Evolutionary conservation across 1,284 basidiomycete genomes (phyloP).

Genomic region (Tetrapyrgos nigripes): DNA sequence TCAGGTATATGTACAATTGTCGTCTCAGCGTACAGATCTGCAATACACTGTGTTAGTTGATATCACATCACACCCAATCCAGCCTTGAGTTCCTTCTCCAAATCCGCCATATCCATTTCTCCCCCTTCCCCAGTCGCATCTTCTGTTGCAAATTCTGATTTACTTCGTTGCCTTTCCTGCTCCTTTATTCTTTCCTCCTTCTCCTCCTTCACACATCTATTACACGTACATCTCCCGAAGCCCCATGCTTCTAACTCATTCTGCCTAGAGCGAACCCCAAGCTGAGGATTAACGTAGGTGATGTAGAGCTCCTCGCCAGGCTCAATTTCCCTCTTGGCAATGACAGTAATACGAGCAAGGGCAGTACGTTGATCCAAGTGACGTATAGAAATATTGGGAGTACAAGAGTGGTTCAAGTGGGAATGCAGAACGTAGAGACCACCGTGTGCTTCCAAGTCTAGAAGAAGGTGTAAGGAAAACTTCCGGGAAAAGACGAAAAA

Average conservation of each 20-base stretch:
- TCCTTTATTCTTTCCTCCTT: slow-evolving; percentile 32
- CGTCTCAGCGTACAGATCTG: not conserved
- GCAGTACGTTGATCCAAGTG: slow-evolving; percentile 71
- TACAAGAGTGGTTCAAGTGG: slow-evolving; percentile 86
- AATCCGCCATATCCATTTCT: slow-evolving; percentile 32
- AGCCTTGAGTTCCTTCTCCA: slow-evolving; percentile 56
- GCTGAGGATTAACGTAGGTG: slow-evolving; percentile 78
- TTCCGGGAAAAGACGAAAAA: not conserved
- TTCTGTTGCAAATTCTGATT: slow-evolving; percentile 9
- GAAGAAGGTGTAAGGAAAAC: slow-evolving; percentile 3
- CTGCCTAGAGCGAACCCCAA: slow-evolving; percentile 60
- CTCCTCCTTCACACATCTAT: slow-evolving; percentile 63
- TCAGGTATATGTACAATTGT: too few relatives aligned
- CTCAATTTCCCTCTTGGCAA: slow-evolving; percentile 71
- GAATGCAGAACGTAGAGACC: slow-evolving; percentile 88
- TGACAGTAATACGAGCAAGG: slow-evolving; percentile 71
- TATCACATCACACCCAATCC: slow-evolving; percentile 51
- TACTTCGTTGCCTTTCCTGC: slow-evolving; percentile 44
- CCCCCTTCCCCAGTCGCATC: slow-evolving; percentile 3
- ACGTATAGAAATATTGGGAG: slow-evolving; percentile 77
- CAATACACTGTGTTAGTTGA: not conserved
- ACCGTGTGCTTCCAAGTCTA: slow-evolving; percentile 87
- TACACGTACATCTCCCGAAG: slow-evolving; percentile 74
- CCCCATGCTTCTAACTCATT: slow-evolving; percentile 75
- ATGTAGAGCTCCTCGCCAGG: slow-evolving; percentile 79